Evolutionary conservation across 2,329 filamentous ascomycete species (phyloP).

Genomic region (Ceratocystis colombiana): DNA sequence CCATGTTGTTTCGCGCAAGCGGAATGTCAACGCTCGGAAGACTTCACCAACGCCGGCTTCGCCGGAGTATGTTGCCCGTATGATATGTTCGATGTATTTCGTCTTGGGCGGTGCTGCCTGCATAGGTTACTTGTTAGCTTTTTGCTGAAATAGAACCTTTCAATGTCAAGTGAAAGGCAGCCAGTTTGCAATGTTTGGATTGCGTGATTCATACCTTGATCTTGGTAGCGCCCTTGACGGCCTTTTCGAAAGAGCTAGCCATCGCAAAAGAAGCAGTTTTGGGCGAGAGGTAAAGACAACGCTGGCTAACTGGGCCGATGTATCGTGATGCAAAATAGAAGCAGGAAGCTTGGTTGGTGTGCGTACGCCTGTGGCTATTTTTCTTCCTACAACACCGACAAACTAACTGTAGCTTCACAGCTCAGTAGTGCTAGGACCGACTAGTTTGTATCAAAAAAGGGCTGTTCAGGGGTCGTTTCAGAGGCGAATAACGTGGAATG

Average conservation of each 20-base stretch:
- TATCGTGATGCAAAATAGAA: slow-evolving; percentile 7
- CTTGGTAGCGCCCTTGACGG: slow-evolving; percentile 96
- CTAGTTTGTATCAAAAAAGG: slow-evolving; percentile 10
- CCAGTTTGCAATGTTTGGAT: too few relatives aligned
- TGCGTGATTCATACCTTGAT: slow-evolving; percentile 57
- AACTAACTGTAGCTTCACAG: slow-evolving; percentile 18
- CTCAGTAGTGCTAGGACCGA: not conserved
- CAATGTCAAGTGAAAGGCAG: not conserved
- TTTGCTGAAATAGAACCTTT: not conserved
- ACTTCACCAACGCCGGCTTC: slow-evolving; percentile 93
- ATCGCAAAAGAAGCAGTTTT: slow-evolving; percentile 36
- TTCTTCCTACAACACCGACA: slow-evolving; percentile 23
- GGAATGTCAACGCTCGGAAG: slow-evolving; percentile 80
- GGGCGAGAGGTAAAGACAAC: slow-evolving; percentile 5
- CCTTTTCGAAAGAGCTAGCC: slow-evolving; percentile 94
- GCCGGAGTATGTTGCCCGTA: slow-evolving; percentile 86
- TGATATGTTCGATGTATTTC: slow-evolving; percentile 98
- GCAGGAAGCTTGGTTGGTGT: not conserved
- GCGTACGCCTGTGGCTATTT: not conserved
- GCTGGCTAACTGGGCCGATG: slow-evolving; percentile 9
- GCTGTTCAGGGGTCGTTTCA: slow-evolving; percentile 16
- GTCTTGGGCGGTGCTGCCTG: slow-evolving; percentile 75
- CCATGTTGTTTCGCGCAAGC: slow-evolving; percentile 93
- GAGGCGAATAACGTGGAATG: slow-evolving; percentile 14
- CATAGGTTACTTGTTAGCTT: slow-evolving; percentile 21